Evolutionary conservation across 1,139 yeast species (phyloP).

Genomic region (Suhomyces coccinellae): DNA sequence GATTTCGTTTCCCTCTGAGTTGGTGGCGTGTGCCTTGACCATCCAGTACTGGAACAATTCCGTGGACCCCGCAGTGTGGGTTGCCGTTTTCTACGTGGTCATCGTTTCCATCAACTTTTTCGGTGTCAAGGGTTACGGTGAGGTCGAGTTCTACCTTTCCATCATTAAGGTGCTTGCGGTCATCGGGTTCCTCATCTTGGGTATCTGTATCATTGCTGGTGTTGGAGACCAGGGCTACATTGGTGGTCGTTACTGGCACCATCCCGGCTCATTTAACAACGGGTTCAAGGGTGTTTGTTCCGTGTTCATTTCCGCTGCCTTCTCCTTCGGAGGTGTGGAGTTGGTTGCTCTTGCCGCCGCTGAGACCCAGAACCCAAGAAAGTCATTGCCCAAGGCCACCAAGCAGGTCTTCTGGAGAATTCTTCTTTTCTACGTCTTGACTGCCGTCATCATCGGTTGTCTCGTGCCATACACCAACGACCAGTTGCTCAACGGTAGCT

Average conservation of each 20-base stretch:
- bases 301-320: conserved; percentile 25
- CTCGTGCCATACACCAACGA: conserved; percentile 44
- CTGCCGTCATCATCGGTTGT: conserved; percentile 48
- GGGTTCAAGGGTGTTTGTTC: conserved; percentile 27
- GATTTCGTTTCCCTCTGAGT: conserved; percentile 35
- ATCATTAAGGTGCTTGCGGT: conserved; percentile 27
- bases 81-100: conserved; percentile 45
- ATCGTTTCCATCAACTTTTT: conserved; percentile 42
- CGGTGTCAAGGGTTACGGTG: conserved; percentile 54
- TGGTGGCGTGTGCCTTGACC: conserved; percentile 34
- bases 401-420: conserved; percentile 27
- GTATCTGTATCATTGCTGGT: conserved; percentile 28
- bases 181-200: conserved; percentile 26
- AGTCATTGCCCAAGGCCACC: conserved; percentile 25
- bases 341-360: conserved; percentile 27
- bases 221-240: conserved; percentile 27
- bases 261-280: conserved; percentile 25
- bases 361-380: conserved; percentile 24
- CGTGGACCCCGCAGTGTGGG: conserved; percentile 39
- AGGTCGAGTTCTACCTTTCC: conserved; percentile 48
- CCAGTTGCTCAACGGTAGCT: conserved; percentile 34
- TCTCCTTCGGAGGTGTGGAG: conserved; percentile 27
- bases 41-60: conserved; percentile 30
- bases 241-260: conserved; percentile 27
- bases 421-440: conserved; percentile 29